These are phyloP conservation scores for Citeromyces matritensis DNA, from an alignment of 805 yeast species.

Conservation along the genomic window DNA sequence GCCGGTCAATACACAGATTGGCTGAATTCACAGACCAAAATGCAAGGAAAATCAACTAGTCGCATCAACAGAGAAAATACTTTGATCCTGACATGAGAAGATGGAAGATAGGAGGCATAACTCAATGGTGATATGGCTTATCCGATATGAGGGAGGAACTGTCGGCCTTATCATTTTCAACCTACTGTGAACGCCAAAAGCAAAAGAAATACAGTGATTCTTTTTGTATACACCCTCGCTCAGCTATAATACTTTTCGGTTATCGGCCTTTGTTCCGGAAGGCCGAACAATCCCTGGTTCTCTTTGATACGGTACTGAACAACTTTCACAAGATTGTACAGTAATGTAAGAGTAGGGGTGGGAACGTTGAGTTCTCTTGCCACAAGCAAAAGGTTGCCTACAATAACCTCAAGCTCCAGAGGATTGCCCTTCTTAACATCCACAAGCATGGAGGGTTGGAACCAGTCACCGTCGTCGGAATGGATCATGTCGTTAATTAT, in stretches of 20 bases:
- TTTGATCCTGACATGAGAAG: no score
- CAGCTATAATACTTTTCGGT: constrained; percentile 4
- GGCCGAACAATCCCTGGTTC: constrained; percentile 23
- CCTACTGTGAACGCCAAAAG: no score
- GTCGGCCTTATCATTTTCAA: no score
- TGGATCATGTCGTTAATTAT: constrained; percentile 33
- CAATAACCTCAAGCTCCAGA: constrained; percentile 56
- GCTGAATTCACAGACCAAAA: no score
- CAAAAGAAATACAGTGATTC: no score
- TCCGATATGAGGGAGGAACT: no score
- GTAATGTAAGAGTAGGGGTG: constrained; percentile 42
- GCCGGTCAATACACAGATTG: no score
- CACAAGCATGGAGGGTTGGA: constrained; percentile 61
- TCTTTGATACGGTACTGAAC: constrained; percentile 53
- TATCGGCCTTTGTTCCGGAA: constrained; percentile 27
- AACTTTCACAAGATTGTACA: constrained; percentile 45
- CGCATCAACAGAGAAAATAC: no score
- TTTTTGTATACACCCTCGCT: no score
- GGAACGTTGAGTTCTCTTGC: constrained; percentile 30
- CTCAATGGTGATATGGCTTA: no score
- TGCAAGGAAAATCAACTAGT: no score
- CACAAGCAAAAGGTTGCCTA: constrained; percentile 47
- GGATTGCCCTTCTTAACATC: constrained; percentile 53
- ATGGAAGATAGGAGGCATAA: no score
- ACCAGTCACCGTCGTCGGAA: constrained; percentile 43